These are phyloP conservation scores for Trichoderma reesei DNA, from an alignment of 495 filamentous ascomycete species.

Conservation along the genomic window DNA sequence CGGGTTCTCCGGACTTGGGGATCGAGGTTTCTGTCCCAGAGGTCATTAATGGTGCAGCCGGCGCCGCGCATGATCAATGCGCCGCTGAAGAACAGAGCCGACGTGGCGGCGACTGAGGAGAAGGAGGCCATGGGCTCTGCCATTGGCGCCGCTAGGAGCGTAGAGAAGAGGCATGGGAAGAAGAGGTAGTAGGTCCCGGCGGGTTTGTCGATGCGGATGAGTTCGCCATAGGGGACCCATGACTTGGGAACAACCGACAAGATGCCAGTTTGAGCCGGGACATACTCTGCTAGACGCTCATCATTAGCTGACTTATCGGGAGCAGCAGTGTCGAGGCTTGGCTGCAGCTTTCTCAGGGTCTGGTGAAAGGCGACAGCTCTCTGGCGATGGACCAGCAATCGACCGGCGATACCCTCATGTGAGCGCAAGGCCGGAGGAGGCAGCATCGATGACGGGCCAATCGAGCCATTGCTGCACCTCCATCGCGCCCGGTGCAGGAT, in stretches of 20 bases:
- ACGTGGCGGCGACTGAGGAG: slow-evolving; percentile 14
- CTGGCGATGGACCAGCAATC: not conserved
- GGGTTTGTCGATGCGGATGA: slow-evolving; percentile 88
- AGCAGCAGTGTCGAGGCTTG: not conserved
- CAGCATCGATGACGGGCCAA: not conserved
- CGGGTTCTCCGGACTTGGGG: slow-evolving; percentile 80
- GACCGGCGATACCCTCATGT: not conserved
- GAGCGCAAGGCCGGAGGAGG: not conserved
- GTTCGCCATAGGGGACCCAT: slow-evolving; percentile 87
- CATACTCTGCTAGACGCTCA: not conserved
- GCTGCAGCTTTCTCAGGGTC: not conserved
- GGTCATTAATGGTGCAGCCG: slow-evolving; percentile 96
- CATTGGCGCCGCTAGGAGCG: slow-evolving; percentile 57
- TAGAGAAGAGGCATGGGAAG: slow-evolving; percentile 90
- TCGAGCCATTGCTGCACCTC: not conserved
- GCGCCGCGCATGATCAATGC: slow-evolving; percentile 94
- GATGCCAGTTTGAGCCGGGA: slow-evolving; percentile 52
- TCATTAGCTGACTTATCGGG: not conserved
- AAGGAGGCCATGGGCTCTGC: slow-evolving; percentile 44
- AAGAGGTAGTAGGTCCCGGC: slow-evolving; percentile 91
- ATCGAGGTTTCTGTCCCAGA: slow-evolving; percentile 93
- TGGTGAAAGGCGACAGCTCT: not conserved
- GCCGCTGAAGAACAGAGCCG: slow-evolving; percentile 71
- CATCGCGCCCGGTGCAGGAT: not conserved
- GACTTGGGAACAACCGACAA: slow-evolving; percentile 64